Evolutionary conservation across 1,284 basidiomycete genomes (phyloP).

Genomic region (Wallemia mellicola): DNA sequence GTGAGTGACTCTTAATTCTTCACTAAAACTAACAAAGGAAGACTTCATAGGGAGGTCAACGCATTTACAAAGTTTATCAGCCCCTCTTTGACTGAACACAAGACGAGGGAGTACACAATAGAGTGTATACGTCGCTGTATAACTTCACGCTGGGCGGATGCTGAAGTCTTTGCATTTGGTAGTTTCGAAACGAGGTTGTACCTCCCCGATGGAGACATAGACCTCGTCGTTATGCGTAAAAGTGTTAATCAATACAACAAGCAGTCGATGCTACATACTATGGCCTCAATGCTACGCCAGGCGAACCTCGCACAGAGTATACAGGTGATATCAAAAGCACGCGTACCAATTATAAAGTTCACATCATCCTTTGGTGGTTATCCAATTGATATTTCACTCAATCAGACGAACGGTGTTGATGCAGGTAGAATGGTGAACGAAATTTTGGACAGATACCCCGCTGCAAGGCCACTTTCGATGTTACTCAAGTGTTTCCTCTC

Average conservation of each 20-base stretch:
- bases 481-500: constrained; percentile 68
- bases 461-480: constrained; percentile 48
- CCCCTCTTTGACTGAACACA: constrained; percentile 56
- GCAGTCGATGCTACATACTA: constrained; percentile 15
- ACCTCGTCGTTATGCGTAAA: constrained; percentile 22
- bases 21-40: constrained; percentile 11
- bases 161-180: constrained; percentile 60
- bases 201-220: constrained; percentile 39
- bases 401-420: constrained; percentile 54
- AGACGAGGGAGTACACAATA: constrained; percentile 46
- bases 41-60: constrained; percentile 53
- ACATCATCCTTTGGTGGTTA: constrained; percentile 36
- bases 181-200: constrained; percentile 85
- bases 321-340: constrained; percentile 59
- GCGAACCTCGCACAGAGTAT: constrained; percentile 26
- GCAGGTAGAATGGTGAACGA: constrained; percentile 54
- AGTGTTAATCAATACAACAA: constrained; percentile 15
- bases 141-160: constrained; percentile 37
- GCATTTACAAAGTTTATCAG: constrained; percentile 68
- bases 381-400: constrained; percentile 67
- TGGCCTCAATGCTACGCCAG: constrained; percentile 17
- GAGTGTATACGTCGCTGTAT: constrained; percentile 39
- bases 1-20: constrained; percentile 18
- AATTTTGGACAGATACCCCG: constrained; percentile 42
- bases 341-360: constrained; percentile 84